Evolutionary conservation across 2,329 filamentous ascomycete species (phyloP), one percentile per base, ranked within the genome.

Genomic region (Rutstroemia sp.): DNA sequence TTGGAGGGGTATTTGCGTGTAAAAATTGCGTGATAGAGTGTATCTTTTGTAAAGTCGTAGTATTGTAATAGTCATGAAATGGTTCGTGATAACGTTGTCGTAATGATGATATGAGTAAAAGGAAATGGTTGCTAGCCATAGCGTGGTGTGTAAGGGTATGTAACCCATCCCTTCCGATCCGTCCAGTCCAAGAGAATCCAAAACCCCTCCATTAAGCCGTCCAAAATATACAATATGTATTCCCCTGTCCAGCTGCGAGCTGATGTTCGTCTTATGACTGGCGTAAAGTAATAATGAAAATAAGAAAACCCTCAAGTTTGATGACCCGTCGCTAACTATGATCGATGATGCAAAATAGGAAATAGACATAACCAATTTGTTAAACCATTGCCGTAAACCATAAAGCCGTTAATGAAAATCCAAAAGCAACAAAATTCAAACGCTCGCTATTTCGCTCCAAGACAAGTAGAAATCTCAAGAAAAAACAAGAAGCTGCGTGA

Each of bases 401-500:
- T 56, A 51, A 49, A 56, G 57, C 60, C 69, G 69, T 48, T 68
- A 69, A 65, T 57, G 59, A 65, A 68, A 66, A 68, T 62, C 65
- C 65, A 62, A 65, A 70, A 68, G 63, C 19, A 68, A 71, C 67
- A 57, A 58, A 56, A 44, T 21, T 55, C 56, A 59, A 56, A 58
- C 60, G 63, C 63, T 64, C 51, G 64, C 65, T 65, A 49, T 62
- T 61, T 66, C 56, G 62, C 61, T 64, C 41, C 61, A 56, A 64
- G 62, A 61, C 49, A 64, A 42, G 61, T 61, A 63, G 58, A 62
- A 42, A 51, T 44, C 17, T 60, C 44, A 45, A 14, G 3, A 14
- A 47, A 44, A 42, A 47, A 50, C 37, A 54, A 59, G 60, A 60
- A 34, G 30, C 30, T 76, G 76, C 75, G 75, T 77, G 76, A 77